A percentile compares a stretch with the other conserved stretches of the same genome.
These are phyloP conservation scores for Circinella minor DNA, from an alignment of 371 early-diverging fungal genomes.

Conservation along the genomic window DNA sequence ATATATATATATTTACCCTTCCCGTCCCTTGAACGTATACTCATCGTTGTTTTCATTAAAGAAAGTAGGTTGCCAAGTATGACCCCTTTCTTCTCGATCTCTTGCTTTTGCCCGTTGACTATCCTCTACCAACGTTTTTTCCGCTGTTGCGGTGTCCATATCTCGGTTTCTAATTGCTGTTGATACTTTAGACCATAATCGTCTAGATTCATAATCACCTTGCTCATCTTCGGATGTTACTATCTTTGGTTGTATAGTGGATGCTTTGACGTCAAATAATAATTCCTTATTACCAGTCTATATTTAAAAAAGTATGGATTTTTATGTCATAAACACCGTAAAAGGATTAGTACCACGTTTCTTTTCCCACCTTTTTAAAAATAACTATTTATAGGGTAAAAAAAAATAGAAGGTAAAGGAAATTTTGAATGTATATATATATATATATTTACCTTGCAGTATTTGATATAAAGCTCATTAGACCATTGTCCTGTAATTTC, in stretches of 20 bases:
- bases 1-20: constrained; percentile 16
- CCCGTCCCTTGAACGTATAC: constrained; percentile 25
- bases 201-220: constrained; percentile 83
- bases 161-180: constrained; percentile 69
- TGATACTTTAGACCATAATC: constrained; percentile 80
- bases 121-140: constrained; percentile 85
- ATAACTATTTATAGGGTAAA: neutral
- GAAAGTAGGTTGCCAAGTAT: constrained; percentile 55
- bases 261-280: constrained; percentile 74
- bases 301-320: neutral
- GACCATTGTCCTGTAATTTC: constrained; percentile 90
- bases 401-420: too few species aligned
- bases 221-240: constrained; percentile 77
- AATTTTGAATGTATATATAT: too few species aligned
- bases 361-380: neutral
- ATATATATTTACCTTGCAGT: constrained; percentile 25
- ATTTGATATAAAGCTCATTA: constrained; percentile 66
- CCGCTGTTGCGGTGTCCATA: constrained; percentile 77
- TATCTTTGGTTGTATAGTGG: constrained; percentile 66
- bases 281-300: constrained; percentile 43
- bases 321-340: neutral
- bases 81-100: constrained; percentile 57
- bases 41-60: constrained; percentile 47
- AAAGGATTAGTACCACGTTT: neutral
- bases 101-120: constrained; percentile 72